Evolutionary conservation across 345 rosid genomes (phyloP).

Genomic region (Hevea brasiliensis): DNA sequence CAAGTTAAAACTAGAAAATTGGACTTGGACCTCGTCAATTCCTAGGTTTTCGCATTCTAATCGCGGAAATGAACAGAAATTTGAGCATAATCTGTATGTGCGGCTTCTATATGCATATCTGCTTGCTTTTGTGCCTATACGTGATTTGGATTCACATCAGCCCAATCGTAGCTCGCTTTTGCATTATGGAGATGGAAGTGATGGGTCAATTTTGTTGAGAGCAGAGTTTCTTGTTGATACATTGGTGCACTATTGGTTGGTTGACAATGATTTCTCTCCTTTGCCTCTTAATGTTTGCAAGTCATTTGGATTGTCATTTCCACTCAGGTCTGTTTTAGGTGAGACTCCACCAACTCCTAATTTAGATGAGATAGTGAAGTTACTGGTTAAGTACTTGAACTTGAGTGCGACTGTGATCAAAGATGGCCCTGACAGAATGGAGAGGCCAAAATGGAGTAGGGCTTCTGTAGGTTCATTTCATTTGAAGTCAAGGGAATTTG

Average conservation of each 20-base stretch:
- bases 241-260: constrained; percentile 80
- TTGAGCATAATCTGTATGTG: constrained; percentile 62
- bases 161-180: constrained; percentile 77
- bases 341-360: constrained; percentile 74
- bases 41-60: constrained; percentile 54
- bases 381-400: constrained; percentile 80
- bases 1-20: constrained; percentile 57
- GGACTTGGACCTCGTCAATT: constrained; percentile 76
- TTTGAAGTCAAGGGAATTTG: constrained; percentile 37
- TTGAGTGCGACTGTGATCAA: constrained; percentile 47
- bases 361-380: constrained; percentile 72
- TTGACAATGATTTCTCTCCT: constrained; percentile 89
- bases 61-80: constrained; percentile 50
- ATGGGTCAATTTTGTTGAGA: constrained; percentile 49
- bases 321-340: constrained; percentile 49
- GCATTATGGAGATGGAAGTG: constrained; percentile 60
- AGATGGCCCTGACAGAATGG: constrained; percentile 39
- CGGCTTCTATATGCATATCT: constrained; percentile 72
- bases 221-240: constrained; percentile 80
- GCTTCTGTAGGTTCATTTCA: constrained; percentile 41
- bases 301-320: constrained; percentile 63
- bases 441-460: constrained; percentile 48
- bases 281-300: constrained; percentile 51
- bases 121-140: constrained; percentile 70
- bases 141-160: constrained; percentile 58